A percentile compares a stretch with the other conserved stretches of the same genome.
Conservation (phyloP, 495 filamentous ascomycete genomes). For the Friedmanniomyces simplex region DNA sequence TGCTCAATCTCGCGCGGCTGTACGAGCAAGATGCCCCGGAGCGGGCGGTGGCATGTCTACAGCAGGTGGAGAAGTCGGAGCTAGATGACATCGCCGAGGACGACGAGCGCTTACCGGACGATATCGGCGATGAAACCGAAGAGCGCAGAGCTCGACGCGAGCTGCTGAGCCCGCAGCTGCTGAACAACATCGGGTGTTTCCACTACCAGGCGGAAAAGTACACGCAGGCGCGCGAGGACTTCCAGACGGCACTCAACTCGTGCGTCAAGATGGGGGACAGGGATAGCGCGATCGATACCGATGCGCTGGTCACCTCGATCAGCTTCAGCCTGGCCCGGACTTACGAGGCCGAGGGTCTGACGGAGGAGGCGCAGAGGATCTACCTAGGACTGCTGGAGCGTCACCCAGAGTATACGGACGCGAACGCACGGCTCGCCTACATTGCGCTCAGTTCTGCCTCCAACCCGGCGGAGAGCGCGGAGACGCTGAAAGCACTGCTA, state of each 20-base stretch:
- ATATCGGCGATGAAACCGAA: conserved; percentile 44
- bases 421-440: conserved; percentile 75
- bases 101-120: conserved; percentile 43
- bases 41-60: conserved; percentile 79
- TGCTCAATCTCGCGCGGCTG: conserved; percentile 81
- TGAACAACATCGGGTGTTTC: conserved; percentile 96
- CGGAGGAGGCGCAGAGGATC: conserved; percentile 73
- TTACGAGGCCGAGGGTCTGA: conserved; percentile 72
- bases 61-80: conserved; percentile 82
- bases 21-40: conserved; percentile 81
- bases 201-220: conserved; percentile 79
- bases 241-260: conserved; percentile 78
- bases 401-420: conserved; percentile 86
- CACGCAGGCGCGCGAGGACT: conserved; percentile 68
- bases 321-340: conserved; percentile 95
- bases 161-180: conserved; percentile 72
- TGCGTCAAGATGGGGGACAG: conserved; percentile 61
- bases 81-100: conserved; percentile 60
- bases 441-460: conserved; percentile 61
- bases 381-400: conserved; percentile 75
- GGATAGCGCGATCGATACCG: conserved; percentile 50
- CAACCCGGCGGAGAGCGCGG: conserved; percentile 76
- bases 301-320: conserved; percentile 85
- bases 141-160: conserved; percentile 39
- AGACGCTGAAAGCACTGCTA: conserved; percentile 69